Base-by-base conservation (phyloP, 1,284 basidiomycete genomes). In the Ganoderma sp. region DNA sequence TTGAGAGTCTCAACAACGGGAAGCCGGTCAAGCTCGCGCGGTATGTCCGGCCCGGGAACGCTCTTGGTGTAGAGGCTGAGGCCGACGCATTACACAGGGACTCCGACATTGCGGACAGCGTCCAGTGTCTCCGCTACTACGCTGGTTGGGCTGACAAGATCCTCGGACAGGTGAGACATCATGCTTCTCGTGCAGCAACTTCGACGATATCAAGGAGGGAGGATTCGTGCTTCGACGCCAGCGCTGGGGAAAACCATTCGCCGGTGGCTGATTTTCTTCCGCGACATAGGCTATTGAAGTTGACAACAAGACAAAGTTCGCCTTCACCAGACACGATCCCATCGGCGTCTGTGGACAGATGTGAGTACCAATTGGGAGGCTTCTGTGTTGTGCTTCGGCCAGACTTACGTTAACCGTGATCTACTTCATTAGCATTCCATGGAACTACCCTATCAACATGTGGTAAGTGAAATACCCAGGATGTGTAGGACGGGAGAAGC, bases 361-460 rank as follows among this genome's bases (percentile, higher is more conserved):
- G 92, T 93, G 76, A 73, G 87, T 80, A 15, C 25, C 48, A 6
- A 34, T 34, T 7, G 48, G n/a, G 48, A 54, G 5, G 15, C 17
- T 45, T 17, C 42, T 41, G 62, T 19, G 64, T 71, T 52, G 71
- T 67, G 34, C 69, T 28, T 57, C 57, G 42, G 61, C 22, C n/a
- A 19, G 28, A 5, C 57, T 34, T 14, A 50, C 48, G 41, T 37
- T n/a, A 14, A 25, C 63, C 32, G 61, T 66, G 34, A 39, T 66
- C 75, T 58, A 22, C 58, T n/a, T n/a, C 12, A 12, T 9, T 60
- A 94, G 93, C 74, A 94, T 95, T 72, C 93, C 93, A 14, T 95
- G 92, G 93, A 96, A 97, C 81, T 97, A 96, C 79, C 96, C 95
- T 17, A 92, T 97, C 78, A 88, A 88, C 74, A 96, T 97, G 94